A percentile compares a stretch with the other conserved stretches of the same genome.
phyloP scores from a whole-genome alignment of 352 stramenopile species.

The Pythium phragmitis region DNA sequence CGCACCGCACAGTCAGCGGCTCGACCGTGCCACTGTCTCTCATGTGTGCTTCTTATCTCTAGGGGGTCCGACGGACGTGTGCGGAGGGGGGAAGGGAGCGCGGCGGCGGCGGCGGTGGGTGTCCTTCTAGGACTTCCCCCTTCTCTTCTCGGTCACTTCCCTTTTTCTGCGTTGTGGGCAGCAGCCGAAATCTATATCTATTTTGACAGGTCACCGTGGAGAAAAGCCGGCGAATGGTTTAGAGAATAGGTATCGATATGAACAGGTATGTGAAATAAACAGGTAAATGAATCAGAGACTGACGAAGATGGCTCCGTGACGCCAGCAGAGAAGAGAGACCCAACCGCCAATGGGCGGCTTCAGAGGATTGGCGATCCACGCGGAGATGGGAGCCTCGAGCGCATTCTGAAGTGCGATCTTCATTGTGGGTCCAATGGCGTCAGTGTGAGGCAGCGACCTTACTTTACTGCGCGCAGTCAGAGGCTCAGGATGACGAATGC shows the following conservation, averaged over 20 bases:
- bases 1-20: conserved; percentile 54
- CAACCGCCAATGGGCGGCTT: not conserved
- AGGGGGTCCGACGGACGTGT: not conserved
- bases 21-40: conserved; percentile 25
- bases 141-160: conserved; percentile 9
- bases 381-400: too few relatives aligned
- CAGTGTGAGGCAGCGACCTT: too few relatives aligned
- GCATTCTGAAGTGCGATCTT: too few relatives aligned
- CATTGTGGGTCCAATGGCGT: too few relatives aligned
- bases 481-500: too few relatives aligned
- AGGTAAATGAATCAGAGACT: conserved; percentile 2
- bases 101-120: not conserved
- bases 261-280: not conserved
- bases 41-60: not conserved
- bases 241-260: not conserved
- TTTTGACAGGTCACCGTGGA: not conserved
- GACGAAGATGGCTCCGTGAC: conserved; percentile 4
- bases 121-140: not conserved
- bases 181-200: not conserved
- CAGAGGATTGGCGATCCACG: too few relatives aligned
- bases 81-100: not conserved
- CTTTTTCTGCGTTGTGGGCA: conserved; percentile 1
- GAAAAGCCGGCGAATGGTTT: not conserved
- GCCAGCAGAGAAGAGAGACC: not conserved
- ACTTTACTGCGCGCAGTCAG: too few relatives aligned